These are phyloP conservation scores for Prototheca cutis DNA, from an alignment of 163 green algal species.

Conservation along the genomic window DNA sequence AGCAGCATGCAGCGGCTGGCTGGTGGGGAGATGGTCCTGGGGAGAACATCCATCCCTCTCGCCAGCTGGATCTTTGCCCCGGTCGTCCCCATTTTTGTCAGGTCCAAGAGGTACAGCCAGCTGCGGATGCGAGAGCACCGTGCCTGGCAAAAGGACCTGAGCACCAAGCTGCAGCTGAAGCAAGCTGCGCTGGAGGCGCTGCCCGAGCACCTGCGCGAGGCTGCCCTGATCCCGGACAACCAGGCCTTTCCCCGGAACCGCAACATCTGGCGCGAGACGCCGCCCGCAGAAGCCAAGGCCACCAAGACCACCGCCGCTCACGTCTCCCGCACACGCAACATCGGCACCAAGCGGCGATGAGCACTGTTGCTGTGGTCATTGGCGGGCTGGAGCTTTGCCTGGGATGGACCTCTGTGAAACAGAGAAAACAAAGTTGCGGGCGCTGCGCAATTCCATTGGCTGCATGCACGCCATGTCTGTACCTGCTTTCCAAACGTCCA, in stretches of 20 bases:
- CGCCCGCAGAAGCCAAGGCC: constrained; percentile 13
- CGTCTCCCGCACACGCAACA: not conserved
- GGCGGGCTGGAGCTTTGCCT: too few relatives aligned
- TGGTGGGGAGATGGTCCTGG: not conserved
- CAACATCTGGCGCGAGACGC: constrained; percentile 27
- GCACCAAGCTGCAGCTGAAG: constrained; percentile 36
- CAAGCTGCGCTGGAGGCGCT: constrained; percentile 35
- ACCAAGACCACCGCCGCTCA: constrained; percentile 2
- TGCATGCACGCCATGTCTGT: too few relatives aligned
- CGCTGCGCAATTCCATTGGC: too few relatives aligned
- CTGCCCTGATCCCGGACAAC: constrained; percentile 2
- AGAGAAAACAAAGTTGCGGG: too few relatives aligned
- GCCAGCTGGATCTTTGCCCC: not conserved
- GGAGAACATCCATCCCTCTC: not conserved
- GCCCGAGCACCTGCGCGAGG: constrained; percentile 7
- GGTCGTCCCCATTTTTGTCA: not conserved
- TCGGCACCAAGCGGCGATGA: constrained; percentile 28
- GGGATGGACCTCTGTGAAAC: too few relatives aligned
- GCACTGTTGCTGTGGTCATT: too few relatives aligned
- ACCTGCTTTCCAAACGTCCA: too few relatives aligned
- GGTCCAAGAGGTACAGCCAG: constrained; percentile 34
- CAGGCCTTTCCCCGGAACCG: constrained; percentile 23
- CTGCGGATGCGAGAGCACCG: constrained; percentile 34
- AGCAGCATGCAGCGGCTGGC: not conserved
- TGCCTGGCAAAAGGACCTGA: constrained; percentile 37